Evolutionary conservation across 305 asterid species (phyloP), one percentile per base, ranked within the genome.

Genomic region (Ruellia speciosa): DNA sequence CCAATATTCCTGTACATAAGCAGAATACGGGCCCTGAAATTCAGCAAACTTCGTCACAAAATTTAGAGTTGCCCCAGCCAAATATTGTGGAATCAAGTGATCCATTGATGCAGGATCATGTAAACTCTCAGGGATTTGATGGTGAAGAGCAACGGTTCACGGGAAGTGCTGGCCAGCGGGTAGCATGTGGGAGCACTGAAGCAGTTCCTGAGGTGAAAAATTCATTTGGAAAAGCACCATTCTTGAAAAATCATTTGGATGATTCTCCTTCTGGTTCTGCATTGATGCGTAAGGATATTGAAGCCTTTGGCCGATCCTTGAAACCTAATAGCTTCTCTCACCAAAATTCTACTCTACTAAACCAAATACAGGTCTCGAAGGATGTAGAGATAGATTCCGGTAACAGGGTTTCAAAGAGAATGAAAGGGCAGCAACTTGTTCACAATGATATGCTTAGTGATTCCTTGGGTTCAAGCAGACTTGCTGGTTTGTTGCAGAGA

Each of bases 251-350:
- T 56, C 53, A 17, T 33, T 54, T 63, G 0, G 82, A 77, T 49
- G 78, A 63, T 37, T 83, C 90, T 65, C 78, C 82, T 66, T 65
- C 83, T 12, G 75, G 65, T 78, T 76, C 89, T 41, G 64, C 65
- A 58, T 76, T 81, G 46, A 66, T 74, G 37, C 84, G 73, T 46
- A 74, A 69, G 61, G 81, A 86, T 62, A 70, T 83, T 68, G 83
- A 83, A 77, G 87, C 85, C 56, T 83, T 86, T 73, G 95, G 90
- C 58, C 83, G 75, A 61, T 79, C 83, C 52, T 40, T 86, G 79
- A 79, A 75, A 70, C 85, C 90, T 64, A 81, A 74, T 74, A 74
- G 55, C 72, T 54, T 66, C 15, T 67, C 78, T 45, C 69, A 78
- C 62, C 78, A 72, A 68, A 79, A 71, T 57, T 74, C 52, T 55